A percentile compares a stretch with the other conserved stretches of the same genome.
These are phyloP conservation scores for Hapsidospora chrysogenum DNA, from an alignment of 495 filamentous ascomycete genomes.

Conservation along the genomic window DNA sequence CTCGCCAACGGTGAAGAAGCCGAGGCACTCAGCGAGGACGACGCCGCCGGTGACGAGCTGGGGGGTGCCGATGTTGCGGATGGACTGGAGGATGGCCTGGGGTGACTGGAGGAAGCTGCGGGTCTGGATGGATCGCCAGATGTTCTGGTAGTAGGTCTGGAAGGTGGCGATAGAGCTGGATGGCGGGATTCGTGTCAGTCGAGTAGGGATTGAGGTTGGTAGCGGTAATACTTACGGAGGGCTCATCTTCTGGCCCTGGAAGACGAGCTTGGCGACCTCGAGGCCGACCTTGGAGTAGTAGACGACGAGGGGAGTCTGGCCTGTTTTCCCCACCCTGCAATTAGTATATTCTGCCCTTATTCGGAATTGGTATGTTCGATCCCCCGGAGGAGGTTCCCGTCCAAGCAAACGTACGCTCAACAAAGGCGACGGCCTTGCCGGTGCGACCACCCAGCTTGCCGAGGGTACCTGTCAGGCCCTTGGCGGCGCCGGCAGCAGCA, in stretches of 20 bases:
- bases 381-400: background rate
- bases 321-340: slow-evolving; percentile 29
- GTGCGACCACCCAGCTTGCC: slow-evolving; percentile 72
- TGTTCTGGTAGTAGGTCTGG: slow-evolving; percentile 69
- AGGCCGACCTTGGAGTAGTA: slow-evolving; percentile 84
- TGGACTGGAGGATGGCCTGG: slow-evolving; percentile 36
- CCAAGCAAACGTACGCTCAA: slow-evolving; percentile 57
- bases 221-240: slow-evolving; percentile 97
- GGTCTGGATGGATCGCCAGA: slow-evolving; percentile 49
- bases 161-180: slow-evolving; percentile 59
- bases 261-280: slow-evolving; percentile 76
- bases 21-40: slow-evolving; percentile 68
- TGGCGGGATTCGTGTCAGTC: slow-evolving; percentile 10
- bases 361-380: background rate
- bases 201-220: background rate
- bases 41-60: slow-evolving; percentile 58
- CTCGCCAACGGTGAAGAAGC: slow-evolving; percentile 96
- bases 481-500: slow-evolving; percentile 56
- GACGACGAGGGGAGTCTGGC: slow-evolving; percentile 65
- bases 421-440: slow-evolving; percentile 59
- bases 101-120: slow-evolving; percentile 20
- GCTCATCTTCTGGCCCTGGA: slow-evolving; percentile 76
- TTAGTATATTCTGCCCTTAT: slow-evolving; percentile 2
- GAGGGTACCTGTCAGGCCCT: slow-evolving; percentile 44
- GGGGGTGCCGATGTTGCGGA: slow-evolving; percentile 51